These are phyloP conservation scores for Colletotrichum liriopes DNA, from an alignment of 2,329 filamentous ascomycete genomes.

Conservation along the genomic window DNA sequence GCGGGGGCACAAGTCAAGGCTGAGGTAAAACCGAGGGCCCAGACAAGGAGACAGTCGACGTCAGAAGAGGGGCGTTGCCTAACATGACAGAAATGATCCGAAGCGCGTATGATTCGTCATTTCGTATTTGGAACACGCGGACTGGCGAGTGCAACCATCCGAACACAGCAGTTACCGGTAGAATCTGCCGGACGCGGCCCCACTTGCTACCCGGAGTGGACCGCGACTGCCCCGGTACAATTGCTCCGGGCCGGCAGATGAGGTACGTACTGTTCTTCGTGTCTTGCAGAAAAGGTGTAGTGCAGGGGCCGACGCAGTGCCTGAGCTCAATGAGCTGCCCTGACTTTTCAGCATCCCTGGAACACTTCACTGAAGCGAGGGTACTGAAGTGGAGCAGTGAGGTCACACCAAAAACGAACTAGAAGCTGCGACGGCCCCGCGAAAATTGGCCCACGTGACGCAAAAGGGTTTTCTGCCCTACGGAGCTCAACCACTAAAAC, in stretches of 20 bases:
- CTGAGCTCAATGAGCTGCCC: slow-evolving; percentile 4
- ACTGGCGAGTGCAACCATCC: background rate
- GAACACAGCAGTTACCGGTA: background rate
- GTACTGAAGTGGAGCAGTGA: slow-evolving; percentile 6
- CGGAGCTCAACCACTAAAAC: slow-evolving; percentile 41
- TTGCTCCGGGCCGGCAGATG: background rate
- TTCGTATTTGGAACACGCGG: background rate
- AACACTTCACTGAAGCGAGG: background rate
- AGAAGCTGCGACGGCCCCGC: slow-evolving; percentile 11
- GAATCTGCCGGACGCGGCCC: background rate
- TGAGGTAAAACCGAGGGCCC: background rate
- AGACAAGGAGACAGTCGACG: background rate
- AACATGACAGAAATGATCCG: background rate
- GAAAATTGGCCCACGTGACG: slow-evolving; percentile 9
- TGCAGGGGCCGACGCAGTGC: background rate
- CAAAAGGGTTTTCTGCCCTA: slow-evolving; percentile 44
- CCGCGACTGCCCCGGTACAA: background rate
- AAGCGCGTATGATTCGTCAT: background rate
- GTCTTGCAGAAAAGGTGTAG: background rate
- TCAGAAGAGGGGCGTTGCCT: background rate
- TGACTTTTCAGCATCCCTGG: background rate
- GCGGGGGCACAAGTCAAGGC: background rate
- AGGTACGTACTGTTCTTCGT: background rate
- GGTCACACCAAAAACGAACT: slow-evolving; percentile 1
- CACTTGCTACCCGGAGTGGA: background rate